Evolutionary conservation across 1,139 yeast species (phyloP), one percentile per base, ranked within the genome.

Genomic region (Pichia sp.): DNA sequence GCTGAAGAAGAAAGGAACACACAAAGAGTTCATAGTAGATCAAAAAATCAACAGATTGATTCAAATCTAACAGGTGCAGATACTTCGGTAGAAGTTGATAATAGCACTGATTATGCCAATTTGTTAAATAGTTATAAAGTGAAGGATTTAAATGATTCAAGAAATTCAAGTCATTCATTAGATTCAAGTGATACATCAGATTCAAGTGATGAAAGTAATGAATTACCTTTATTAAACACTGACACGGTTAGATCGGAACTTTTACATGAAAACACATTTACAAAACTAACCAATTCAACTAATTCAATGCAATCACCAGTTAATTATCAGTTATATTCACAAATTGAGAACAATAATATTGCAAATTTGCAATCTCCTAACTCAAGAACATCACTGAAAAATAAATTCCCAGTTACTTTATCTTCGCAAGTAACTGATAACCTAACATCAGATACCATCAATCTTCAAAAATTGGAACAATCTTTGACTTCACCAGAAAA

Each of bases 1-100:
- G 53, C 53, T 11, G 27, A 42, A 39, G 43, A 45, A 9, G 52
- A 49, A 41, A 44, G 46, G 30, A 27, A 9, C 10, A n/a, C 27
- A 25, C 30, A 22, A 36, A 18, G n/a, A 11, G 25, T 6, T 16
- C 18, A 19, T 19, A 16, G 14, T 19, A 19, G 13, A 36, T 36
- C 25, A 36, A 10, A 36, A 36, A 19, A 18, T 36, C 41, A 5
- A 14, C 25, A 19, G n/a, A 36, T 11, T 19, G 41, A 36, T 36
- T 11, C 41, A 36, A 19, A 18, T 19, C 25, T 19, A 11, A 10
- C n/a, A 9, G 25, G 2, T 19, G 7, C 7, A 36, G 10, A 18
- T 36, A 36, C 25, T 9, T 19, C 41, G 3, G 7, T 3, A 3
- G 16, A 19, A 10, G 16, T 14, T 36, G 41, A 36, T 36, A 36